phyloP scores from a whole-genome alignment of 2,329 filamentous ascomycete species.

The Xylariaceae sp. region DNA sequence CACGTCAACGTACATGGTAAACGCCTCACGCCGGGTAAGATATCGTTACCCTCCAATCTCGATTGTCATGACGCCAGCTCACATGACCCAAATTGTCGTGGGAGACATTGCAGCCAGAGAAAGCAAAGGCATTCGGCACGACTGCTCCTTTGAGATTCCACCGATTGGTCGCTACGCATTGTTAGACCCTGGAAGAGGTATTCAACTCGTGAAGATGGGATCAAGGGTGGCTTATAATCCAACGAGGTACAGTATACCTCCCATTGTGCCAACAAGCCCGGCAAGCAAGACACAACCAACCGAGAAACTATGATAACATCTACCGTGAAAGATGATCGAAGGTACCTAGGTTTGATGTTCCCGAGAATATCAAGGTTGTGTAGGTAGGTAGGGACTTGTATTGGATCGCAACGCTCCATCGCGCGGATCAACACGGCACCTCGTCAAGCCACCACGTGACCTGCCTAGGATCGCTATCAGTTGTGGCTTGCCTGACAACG shows the following conservation, averaged over 20 bases:
- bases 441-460: neutral
- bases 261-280: neutral
- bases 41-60: neutral
- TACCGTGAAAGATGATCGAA: neutral
- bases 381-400: neutral
- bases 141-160: constrained; percentile 15
- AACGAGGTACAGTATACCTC: neutral
- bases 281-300: neutral
- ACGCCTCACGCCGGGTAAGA: neutral
- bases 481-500: neutral
- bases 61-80: constrained; percentile 13
- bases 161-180: constrained; percentile 2
- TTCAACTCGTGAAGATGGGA: neutral
- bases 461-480: neutral
- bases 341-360: neutral
- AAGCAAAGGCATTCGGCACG: constrained; percentile 11
- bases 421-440: neutral
- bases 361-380: neutral
- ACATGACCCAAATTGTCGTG: constrained; percentile 22
- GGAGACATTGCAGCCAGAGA: constrained; percentile 17
- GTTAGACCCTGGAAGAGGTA: neutral
- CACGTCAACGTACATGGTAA: neutral
- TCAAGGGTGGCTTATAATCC: neutral
- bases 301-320: neutral
- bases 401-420: neutral